A percentile compares a stretch with the other conserved stretches of the same genome.
These are phyloP conservation scores for Caryocar brasiliense DNA, from an alignment of 441 rosid species.

Conservation along the genomic window DNA sequence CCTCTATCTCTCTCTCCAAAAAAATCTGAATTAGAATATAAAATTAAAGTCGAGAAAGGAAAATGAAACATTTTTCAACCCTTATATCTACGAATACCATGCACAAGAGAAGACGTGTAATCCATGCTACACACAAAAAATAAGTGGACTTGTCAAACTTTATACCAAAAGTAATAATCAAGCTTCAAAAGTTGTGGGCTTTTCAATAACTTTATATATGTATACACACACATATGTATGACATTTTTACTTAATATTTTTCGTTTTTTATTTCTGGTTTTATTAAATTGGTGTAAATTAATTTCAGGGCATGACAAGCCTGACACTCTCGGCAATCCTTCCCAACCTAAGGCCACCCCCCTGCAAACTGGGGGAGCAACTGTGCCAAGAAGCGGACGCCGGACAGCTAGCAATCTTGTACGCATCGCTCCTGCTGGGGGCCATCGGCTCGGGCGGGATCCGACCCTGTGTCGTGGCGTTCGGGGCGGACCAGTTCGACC, in stretches of 20 bases:
- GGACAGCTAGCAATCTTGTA: slow-evolving; percentile 59
- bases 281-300: no score
- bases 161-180: no score
- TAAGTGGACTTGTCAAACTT: no score
- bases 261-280: neutral
- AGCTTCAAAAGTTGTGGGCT: no score
- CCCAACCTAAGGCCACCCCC: slow-evolving; percentile 68
- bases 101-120: no score
- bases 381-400: slow-evolving; percentile 53
- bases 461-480: slow-evolving; percentile 93
- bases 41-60: no score
- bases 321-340: slow-evolving; percentile 54
- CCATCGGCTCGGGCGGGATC: slow-evolving; percentile 92
- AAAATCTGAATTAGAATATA: neutral
- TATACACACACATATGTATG: no score
- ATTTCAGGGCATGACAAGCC: slow-evolving; percentile 56
- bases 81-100: no score
- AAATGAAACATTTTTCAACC: no score
- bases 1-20: neutral
- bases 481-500: slow-evolving; percentile 94
- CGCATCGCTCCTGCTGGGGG: slow-evolving; percentile 51
- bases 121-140: no score
- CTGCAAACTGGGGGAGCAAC: slow-evolving; percentile 34
- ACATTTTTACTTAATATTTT: no score
- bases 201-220: no score